These are phyloP conservation scores for Teratosphaeria gauchensis DNA, from an alignment of 2,329 filamentous ascomycete genomes.

Conservation along the genomic window DNA sequence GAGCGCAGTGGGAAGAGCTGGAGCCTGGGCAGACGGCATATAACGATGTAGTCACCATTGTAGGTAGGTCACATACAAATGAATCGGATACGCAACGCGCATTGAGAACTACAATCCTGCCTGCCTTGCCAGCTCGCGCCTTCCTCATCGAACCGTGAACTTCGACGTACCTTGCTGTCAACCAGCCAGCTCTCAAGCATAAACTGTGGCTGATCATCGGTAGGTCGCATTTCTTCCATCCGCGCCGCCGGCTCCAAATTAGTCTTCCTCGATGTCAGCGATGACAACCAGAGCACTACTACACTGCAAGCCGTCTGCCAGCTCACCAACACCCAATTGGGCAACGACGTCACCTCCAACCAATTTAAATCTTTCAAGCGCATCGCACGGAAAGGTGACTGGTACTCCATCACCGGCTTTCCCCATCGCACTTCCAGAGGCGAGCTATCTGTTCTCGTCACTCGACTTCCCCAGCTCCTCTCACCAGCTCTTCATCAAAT, in stretches of 20 bases:
- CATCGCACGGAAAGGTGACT: constrained; percentile 69
- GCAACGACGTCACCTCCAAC: constrained; percentile 26
- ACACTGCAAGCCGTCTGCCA: constrained; percentile 70
- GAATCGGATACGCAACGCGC: not conserved
- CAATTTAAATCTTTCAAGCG: constrained; percentile 52
- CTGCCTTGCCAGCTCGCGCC: not conserved
- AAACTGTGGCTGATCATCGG: not conserved
- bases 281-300: constrained; percentile 41
- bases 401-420: constrained; percentile 59
- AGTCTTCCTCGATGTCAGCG: constrained; percentile 71
- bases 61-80: constrained; percentile 2
- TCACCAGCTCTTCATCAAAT: constrained; percentile 72
- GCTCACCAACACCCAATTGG: constrained; percentile 25
- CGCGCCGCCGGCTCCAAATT: constrained; percentile 67
- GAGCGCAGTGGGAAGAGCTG: constrained; percentile 22
- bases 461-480: constrained; percentile 58
- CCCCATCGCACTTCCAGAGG: constrained; percentile 62
- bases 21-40: constrained; percentile 10
- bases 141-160: not conserved
- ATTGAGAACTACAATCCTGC: not conserved
- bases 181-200: not conserved
- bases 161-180: not conserved
- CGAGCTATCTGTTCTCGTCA: constrained; percentile 64
- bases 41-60: not conserved
- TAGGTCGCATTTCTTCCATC: constrained; percentile 65